These are phyloP conservation scores for Anthoceros angustus DNA, from an alignment of 225 moss, liverwort and hornwort species.

Conservation along the genomic window DNA sequence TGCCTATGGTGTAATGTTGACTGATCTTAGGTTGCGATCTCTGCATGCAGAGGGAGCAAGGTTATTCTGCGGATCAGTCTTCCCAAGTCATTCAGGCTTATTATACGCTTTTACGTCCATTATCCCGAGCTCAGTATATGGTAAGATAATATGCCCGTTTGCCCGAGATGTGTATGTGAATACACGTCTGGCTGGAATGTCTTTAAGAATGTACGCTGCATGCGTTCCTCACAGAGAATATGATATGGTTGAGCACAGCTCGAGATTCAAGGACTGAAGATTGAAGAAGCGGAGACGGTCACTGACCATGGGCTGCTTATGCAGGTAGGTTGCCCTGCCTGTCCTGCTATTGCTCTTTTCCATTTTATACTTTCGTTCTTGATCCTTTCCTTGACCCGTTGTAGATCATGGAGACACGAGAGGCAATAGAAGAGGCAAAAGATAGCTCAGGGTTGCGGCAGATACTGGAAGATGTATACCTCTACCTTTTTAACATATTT, in stretches of 20 bases:
- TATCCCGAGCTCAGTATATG: slow-evolving; percentile 74
- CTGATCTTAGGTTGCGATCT: slow-evolving; percentile 2
- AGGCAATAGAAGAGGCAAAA: slow-evolving; percentile 47
- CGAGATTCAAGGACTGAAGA: slow-evolving; percentile 43
- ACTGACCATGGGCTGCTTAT: slow-evolving; percentile 64
- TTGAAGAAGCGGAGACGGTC: slow-evolving; percentile 78
- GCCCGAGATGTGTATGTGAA: not conserved
- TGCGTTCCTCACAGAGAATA: not conserved
- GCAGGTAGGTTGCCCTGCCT: slow-evolving; percentile 33
- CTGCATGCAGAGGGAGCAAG: slow-evolving; percentile 52
- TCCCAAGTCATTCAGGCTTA: slow-evolving; percentile 81
- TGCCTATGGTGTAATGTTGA: not conserved
- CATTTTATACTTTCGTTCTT: not conserved
- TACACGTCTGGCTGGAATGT: not conserved
- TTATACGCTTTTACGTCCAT: slow-evolving; percentile 49
- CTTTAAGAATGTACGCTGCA: not conserved
- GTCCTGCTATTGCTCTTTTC: not conserved
- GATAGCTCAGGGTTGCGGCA: slow-evolving; percentile 33
- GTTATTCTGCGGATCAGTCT: slow-evolving; percentile 66
- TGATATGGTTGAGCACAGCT: slow-evolving; percentile 23
- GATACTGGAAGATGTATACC: slow-evolving; percentile 38
- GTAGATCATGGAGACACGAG: slow-evolving; percentile 88
- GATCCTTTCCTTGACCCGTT: not conserved
- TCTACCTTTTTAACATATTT: not conserved
- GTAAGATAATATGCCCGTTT: slow-evolving; percentile 15